These are phyloP conservation scores for Strobilomyces confusus DNA, from an alignment of 768 basidiomycete genomes.

Conservation along the genomic window DNA sequence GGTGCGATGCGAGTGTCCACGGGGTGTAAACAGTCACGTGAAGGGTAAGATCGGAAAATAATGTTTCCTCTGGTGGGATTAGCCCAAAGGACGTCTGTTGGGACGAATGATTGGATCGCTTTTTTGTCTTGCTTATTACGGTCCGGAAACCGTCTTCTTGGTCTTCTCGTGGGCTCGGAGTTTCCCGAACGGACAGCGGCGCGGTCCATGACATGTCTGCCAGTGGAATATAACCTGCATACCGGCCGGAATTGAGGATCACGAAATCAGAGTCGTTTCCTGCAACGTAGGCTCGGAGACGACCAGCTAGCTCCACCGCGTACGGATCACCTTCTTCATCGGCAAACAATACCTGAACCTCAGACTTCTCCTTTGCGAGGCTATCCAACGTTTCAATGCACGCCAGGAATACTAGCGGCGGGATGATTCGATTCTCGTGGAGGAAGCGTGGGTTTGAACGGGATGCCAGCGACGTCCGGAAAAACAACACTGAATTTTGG, in stretches of 20 bases:
- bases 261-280: constrained; percentile 84
- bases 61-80: constrained; percentile 48
- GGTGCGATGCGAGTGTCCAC: constrained; percentile 52
- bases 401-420: constrained; percentile 57
- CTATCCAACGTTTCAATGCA: constrained; percentile 53
- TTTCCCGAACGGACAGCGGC: constrained; percentile 23
- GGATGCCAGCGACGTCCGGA: constrained; percentile 68
- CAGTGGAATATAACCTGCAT: constrained; percentile 73
- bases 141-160: constrained; percentile 56
- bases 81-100: constrained; percentile 29
- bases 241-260: constrained; percentile 70
- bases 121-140: constrained; percentile 51
- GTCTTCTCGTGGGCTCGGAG: constrained; percentile 24
- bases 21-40: constrained; percentile 62
- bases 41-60: constrained; percentile 41
- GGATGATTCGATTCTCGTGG: constrained; percentile 68
- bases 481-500: constrained; percentile 68
- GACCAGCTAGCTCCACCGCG: constrained; percentile 78
- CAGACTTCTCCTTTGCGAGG: constrained; percentile 32
- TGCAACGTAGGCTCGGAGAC: constrained; percentile 67
- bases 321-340: constrained; percentile 83
- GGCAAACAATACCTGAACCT: constrained; percentile 61
- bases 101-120: constrained; percentile 35
- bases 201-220: constrained; percentile 69
- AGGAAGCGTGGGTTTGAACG: constrained; percentile 65